Conservation (phyloP, 192 early-diverging fungal species). For the Backusella luteola region DNA sequence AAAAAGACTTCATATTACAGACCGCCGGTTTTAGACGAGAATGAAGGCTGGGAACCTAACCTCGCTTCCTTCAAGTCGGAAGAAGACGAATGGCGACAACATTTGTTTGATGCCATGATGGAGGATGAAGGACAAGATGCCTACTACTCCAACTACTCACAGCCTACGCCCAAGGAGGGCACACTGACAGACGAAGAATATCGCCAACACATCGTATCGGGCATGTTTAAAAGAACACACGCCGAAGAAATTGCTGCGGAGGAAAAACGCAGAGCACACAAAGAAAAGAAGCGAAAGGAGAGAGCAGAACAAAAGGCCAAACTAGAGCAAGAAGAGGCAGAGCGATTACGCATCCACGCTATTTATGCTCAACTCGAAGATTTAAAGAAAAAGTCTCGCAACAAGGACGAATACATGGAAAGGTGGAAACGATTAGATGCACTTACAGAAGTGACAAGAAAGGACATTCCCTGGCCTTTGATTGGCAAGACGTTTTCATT, state of each 20-base stretch:
- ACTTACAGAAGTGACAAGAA: neutral
- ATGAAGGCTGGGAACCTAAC: conserved; percentile 23
- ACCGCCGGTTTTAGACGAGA: conserved; percentile 24
- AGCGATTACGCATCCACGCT: neutral
- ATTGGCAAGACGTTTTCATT: conserved; percentile 1
- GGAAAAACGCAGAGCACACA: conserved; percentile 4
- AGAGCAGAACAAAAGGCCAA: conserved; percentile 14
- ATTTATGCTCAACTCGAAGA: conserved; percentile 5
- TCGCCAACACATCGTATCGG: conserved; percentile 26
- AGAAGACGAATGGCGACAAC: conserved; percentile 26
- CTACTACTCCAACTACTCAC: conserved; percentile 11
- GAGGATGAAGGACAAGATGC: conserved; percentile 31
- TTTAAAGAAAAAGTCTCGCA: conserved; percentile 6
- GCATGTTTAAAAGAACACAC: conserved; percentile 23
- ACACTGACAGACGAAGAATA: conserved; percentile 37
- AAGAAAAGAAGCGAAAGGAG: conserved; percentile 12
- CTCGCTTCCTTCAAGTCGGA: conserved; percentile 9
- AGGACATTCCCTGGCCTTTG: conserved; percentile 33
- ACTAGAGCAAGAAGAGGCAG: conserved; percentile 9
- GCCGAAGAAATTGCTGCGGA: conserved; percentile 22
- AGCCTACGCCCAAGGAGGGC: neutral
- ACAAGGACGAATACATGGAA: conserved; percentile 6
- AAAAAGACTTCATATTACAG: conserved; percentile 15
- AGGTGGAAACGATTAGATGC: conserved; percentile 15
- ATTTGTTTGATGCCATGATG: conserved; percentile 35